These are phyloP conservation scores for Ophioceras dolichostomum DNA, from an alignment of 2,329 filamentous ascomycete genomes.

Conservation along the genomic window DNA sequence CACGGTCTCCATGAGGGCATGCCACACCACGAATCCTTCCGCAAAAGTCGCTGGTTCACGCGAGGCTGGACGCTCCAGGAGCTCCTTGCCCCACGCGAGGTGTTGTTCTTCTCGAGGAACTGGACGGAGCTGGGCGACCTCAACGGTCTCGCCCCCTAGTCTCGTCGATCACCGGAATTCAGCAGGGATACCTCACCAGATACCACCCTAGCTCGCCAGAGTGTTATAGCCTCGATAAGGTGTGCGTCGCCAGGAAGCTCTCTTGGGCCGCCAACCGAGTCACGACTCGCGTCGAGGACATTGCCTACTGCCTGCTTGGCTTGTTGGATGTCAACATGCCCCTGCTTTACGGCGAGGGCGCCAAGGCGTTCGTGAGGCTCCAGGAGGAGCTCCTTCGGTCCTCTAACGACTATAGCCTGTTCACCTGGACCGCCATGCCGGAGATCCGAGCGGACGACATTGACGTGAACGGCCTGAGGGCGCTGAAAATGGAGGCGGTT, in stretches of 20 bases:
- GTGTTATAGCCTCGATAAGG: too few species aligned
- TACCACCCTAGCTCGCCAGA: background rate
- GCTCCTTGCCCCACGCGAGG: conserved; percentile 11
- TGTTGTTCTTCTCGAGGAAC: conserved; percentile 15
- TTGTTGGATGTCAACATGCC: conserved; percentile 6
- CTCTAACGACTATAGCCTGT: conserved; percentile 2
- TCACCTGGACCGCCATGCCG: too few species aligned
- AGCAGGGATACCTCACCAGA: background rate
- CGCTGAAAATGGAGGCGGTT: too few species aligned
- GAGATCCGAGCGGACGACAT: too few species aligned
- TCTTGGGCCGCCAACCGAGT: conserved; percentile 3
- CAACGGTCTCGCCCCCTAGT: background rate
- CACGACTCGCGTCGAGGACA: conserved; percentile 4
- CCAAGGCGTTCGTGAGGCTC: conserved; percentile 4
- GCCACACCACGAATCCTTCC: too few species aligned
- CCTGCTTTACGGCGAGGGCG: conserved; percentile 5
- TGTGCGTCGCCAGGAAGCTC: background rate
- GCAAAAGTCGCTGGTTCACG: conserved; percentile 4
- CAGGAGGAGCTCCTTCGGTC: conserved; percentile 3
- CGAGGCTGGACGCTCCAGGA: conserved; percentile 11
- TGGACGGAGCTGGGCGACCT: background rate
- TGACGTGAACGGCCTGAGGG: too few species aligned
- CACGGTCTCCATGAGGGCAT: too few species aligned
- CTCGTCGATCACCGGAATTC: background rate
- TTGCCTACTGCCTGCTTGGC: conserved; percentile 5